Evolutionary conservation across 331 rosid species (phyloP).

Genomic region (Telfairia occidentalis): DNA sequence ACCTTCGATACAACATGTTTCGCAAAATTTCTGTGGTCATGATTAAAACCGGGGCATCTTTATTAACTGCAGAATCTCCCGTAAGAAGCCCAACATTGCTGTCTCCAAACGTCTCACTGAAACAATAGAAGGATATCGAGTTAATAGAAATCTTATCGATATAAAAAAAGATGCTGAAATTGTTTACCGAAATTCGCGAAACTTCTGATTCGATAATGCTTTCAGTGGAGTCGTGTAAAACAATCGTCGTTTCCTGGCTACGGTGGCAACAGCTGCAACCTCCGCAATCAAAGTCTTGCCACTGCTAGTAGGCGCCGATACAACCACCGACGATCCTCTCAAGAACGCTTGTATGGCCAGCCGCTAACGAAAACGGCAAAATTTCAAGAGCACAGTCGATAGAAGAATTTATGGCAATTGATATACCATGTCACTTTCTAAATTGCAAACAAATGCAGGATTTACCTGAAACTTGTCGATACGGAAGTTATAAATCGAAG

Average conservation of each 20-base stretch:
- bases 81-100: constrained; percentile 86
- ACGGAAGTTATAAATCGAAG: constrained; percentile 67
- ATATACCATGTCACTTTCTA: background rate
- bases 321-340: constrained; percentile 88
- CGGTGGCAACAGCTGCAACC: constrained; percentile 83
- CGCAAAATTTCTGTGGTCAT: constrained; percentile 98
- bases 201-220: constrained; percentile 95
- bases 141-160: background rate
- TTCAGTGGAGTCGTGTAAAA: constrained; percentile 94
- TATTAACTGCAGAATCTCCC: constrained; percentile 79
- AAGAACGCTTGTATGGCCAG: constrained; percentile 78
- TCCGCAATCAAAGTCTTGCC: constrained; percentile 96
- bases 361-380: constrained; percentile 34
- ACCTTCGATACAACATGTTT: constrained; percentile 97
- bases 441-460: background rate
- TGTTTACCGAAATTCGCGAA: constrained; percentile 80
- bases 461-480: constrained; percentile 87
- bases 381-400: background rate
- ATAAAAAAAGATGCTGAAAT: background rate
- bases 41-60: constrained; percentile 79
- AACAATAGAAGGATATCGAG: constrained; percentile 13
- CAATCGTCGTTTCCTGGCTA: constrained; percentile 61
- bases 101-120: constrained; percentile 80
- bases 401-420: background rate
- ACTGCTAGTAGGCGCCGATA: constrained; percentile 95